Evolutionary conservation across 257 asterid genomes (phyloP).

Genomic region (Vinca minor): DNA sequence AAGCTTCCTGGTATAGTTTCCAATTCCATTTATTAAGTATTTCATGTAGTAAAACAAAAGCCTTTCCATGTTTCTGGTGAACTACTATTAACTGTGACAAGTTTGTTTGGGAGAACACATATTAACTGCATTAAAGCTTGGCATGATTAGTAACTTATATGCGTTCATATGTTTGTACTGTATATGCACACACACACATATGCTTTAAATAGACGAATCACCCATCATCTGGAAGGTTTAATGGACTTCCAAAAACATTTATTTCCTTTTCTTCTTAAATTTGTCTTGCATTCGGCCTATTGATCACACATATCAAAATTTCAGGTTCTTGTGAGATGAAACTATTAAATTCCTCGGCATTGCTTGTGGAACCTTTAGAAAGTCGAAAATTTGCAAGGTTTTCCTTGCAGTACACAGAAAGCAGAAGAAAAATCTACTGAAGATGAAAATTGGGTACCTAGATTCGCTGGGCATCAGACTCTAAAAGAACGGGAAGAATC

Average conservation of each 20-base stretch:
- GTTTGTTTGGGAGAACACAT: too few species aligned
- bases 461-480: slow-evolving; percentile 90
- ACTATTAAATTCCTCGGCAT: slow-evolving; percentile 45
- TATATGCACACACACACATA: too few species aligned
- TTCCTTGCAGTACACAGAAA: slow-evolving; percentile 66
- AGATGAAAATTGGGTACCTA: slow-evolving; percentile 64
- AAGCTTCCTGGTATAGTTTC: not conserved
- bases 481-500: slow-evolving; percentile 79
- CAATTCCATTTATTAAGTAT: not conserved
- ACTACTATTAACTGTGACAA: too few species aligned
- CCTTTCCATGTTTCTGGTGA: not conserved
- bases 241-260: not conserved
- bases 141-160: too few species aligned
- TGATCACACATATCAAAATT: slow-evolving; percentile 19
- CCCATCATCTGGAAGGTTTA: not conserved
- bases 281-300: slow-evolving; percentile 5
- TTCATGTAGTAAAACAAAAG: not conserved
- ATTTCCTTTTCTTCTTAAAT: not conserved
- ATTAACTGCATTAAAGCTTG: too few species aligned
- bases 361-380: slow-evolving; percentile 80
- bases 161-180: too few species aligned
- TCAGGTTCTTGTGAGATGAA: slow-evolving; percentile 88
- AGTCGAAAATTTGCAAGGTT: slow-evolving; percentile 75
- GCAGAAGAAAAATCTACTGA: slow-evolving; percentile 52
- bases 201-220: too few species aligned